Percentiles rank a stretch among this genome's conserved stretches.
phyloP scores from a whole-genome alignment of 106 monocot species.

The Platanthera guangdongensis region DNA sequence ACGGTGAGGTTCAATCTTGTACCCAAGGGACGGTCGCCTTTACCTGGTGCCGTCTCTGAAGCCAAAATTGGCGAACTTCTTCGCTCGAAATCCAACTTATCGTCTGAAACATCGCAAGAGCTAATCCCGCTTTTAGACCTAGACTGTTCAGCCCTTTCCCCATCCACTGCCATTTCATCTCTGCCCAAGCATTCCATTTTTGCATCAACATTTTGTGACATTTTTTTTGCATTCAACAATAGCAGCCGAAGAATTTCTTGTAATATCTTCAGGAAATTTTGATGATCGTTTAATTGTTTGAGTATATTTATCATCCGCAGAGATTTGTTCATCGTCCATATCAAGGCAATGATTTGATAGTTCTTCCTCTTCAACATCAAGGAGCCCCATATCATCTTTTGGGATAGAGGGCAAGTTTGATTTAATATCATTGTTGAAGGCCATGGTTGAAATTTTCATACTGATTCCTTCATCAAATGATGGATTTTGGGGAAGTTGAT shows the following conservation, averaged over 20 bases:
- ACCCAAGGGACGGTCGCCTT: background rate
- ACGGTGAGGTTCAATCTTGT: background rate
- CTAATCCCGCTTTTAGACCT: background rate
- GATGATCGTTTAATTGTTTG: conserved; percentile 3
- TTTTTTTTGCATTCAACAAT: background rate
- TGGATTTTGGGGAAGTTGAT: conserved; percentile 19
- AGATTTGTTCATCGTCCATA: conserved; percentile 16
- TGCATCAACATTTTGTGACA: conserved; percentile 6
- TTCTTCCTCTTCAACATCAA: conserved; percentile 20
- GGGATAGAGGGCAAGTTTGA: conserved; percentile 1
- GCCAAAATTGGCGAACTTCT: background rate
- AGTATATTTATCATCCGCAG: background rate
- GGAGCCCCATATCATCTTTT: conserved; percentile 10
- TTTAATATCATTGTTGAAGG: conserved; percentile 5
- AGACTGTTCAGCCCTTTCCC: background rate
- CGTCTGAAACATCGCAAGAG: background rate
- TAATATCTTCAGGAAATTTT: conserved; percentile 1
- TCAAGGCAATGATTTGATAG: conserved; percentile 8
- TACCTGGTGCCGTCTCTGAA: background rate
- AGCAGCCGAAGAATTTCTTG: conserved; percentile 4
- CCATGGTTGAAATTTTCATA: background rate
- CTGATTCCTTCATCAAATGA: conserved; percentile 8
- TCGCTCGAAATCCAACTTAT: background rate
- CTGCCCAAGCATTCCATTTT: conserved; percentile 8
- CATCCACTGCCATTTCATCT: conserved; percentile 8